These are phyloP conservation scores for Neurospora sp. DNA, from an alignment of 495 filamentous ascomycete genomes.

Conservation along the genomic window DNA sequence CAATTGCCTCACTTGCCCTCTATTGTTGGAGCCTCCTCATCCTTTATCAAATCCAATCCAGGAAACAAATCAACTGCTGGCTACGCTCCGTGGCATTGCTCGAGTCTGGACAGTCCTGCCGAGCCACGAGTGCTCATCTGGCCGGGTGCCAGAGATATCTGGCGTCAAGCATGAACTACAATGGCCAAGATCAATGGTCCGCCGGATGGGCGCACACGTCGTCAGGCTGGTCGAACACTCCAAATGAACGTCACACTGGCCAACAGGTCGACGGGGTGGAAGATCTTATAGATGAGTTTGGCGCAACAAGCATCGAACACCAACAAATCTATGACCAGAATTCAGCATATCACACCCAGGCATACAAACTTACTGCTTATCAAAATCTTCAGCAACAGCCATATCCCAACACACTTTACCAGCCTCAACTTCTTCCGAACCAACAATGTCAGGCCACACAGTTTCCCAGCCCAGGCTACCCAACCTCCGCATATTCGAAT, in stretches of 20 bases:
- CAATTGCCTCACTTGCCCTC: neutral
- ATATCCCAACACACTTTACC: neutral
- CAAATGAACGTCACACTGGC: neutral
- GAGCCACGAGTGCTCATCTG: neutral
- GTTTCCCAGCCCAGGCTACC: neutral
- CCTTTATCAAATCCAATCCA: neutral
- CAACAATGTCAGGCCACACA: neutral
- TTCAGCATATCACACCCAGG: neutral
- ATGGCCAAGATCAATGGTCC: neutral
- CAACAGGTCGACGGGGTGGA: slow-evolving; percentile 3
- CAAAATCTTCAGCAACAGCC: neutral
- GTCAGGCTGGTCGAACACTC: neutral
- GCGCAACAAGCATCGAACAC: neutral
- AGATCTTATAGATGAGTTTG: neutral
- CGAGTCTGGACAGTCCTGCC: neutral
- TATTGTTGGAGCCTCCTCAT: neutral
- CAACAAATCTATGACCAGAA: slow-evolving; percentile 1
- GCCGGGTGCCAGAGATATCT: neutral
- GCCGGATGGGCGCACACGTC: neutral
- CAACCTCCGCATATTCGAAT: neutral
- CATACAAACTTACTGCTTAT: neutral
- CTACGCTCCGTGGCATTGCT: neutral
- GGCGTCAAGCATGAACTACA: neutral
- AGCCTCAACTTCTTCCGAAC: neutral
- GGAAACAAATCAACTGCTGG: neutral